Percentiles rank a stretch among this genome's conserved stretches.
These are phyloP conservation scores for Candida vaughaniae DNA, from an alignment of 805 yeast genomes.

Conservation along the genomic window DNA sequence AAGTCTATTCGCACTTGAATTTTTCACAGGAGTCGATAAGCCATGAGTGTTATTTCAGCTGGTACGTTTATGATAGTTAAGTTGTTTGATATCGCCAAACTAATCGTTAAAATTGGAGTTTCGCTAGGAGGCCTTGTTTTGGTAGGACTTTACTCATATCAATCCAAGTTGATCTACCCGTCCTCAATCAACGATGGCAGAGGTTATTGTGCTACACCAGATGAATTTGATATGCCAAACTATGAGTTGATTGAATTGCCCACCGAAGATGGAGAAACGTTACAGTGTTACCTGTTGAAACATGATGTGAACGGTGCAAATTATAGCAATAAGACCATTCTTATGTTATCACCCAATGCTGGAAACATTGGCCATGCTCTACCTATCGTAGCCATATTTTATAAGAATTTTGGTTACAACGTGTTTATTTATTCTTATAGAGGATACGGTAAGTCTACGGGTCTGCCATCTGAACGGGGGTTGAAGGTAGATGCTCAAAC, in stretches of 20 bases:
- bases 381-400: slow-evolving; percentile 74
- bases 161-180: slow-evolving; percentile 76
- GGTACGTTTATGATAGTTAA: slow-evolving; percentile 12
- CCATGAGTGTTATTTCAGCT: slow-evolving; percentile 7
- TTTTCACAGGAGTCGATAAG: too few species aligned
- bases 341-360: slow-evolving; percentile 88
- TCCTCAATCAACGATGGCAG: slow-evolving; percentile 73
- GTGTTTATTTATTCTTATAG: slow-evolving; percentile 85
- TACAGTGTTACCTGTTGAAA: slow-evolving; percentile 63
- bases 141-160: slow-evolving; percentile 58
- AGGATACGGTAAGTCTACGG: slow-evolving; percentile 85
- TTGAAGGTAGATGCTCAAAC: slow-evolving; percentile 80
- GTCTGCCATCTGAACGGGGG: slow-evolving; percentile 74
- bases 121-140: slow-evolving; percentile 46
- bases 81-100: slow-evolving; percentile 20
- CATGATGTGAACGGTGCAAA: slow-evolving; percentile 40
- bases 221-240: slow-evolving; percentile 52
- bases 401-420: slow-evolving; percentile 61
- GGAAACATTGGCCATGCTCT: slow-evolving; percentile 92
- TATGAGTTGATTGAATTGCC: slow-evolving; percentile 59
- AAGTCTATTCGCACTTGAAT: too few species aligned
- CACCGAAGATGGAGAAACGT: slow-evolving; percentile 67
- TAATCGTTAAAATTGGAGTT: slow-evolving; percentile 40
- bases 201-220: slow-evolving; percentile 76
- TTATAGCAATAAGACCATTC: slow-evolving; percentile 63